Evolutionary conservation across 768 basidiomycete genomes (phyloP), one percentile per base, ranked within the genome.

Genomic region (Tephrocybe sp.): DNA sequence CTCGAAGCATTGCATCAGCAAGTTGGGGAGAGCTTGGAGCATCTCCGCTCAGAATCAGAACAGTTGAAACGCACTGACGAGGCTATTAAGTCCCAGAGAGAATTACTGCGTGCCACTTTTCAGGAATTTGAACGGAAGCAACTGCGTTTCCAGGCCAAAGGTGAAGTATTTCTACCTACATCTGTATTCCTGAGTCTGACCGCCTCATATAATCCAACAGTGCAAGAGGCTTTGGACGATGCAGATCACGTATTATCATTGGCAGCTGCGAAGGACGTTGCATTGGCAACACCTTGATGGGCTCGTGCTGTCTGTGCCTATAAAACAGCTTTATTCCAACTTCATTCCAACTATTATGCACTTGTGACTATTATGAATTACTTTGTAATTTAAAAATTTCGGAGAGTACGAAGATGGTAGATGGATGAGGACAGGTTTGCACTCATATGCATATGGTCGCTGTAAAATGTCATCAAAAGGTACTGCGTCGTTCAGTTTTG

Each of bases 1-100:
- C 73, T 88, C 49, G 79, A 77, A 51, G 69, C 61, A 24, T 67
- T 87, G 21, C 82, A 83, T 42, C 64, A 72, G 24, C 78, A 80
- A 46, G 80, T 87, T 36, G 64, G 66, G 44, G 66, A 74, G 59
- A 70, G 71, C 23, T 53, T 78, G 30, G 68, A 71, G 19, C 64
- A 71, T 27, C 62, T 78, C 23, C 72, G 69, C 27, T 62, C 65
- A 13, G 76, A 79, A 59, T 70, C 72, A 25, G 71, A 72, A 45
- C 70, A 74, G 48, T 61, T 79, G 9, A 64, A 69, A 36, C 69
- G 67, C 18, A 67, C 75, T 42, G 72, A 75, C 34, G 72, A 71
- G 21, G 67, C 65, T n/a, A 71, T 78, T 50, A 60, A 61, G 9
- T 60, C 56, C 16, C 75, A 77, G 45, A 65, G 72, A 19, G 66